Conservation (phyloP, 108 stramenopile species). For the Licmophora abbreviata region DNA sequence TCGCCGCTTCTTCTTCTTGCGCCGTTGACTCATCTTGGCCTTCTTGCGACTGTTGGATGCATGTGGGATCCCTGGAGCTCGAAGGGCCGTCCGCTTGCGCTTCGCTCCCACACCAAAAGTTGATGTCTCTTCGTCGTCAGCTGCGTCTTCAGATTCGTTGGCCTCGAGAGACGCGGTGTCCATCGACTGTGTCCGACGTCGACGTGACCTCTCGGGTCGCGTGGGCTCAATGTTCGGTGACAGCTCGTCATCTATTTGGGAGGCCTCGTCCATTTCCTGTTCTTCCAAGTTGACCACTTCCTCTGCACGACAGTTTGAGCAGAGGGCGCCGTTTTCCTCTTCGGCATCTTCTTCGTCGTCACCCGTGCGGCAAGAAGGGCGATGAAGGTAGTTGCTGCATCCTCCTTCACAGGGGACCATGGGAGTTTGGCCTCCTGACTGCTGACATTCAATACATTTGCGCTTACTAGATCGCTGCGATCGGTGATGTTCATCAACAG, state of each 20-base stretch:
- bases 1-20: constrained; percentile 7
- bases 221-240: not conserved
- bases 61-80: no score
- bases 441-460: constrained; percentile 6
- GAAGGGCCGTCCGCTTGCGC: no score
- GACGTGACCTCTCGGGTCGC: not conserved
- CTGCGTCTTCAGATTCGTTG: constrained; percentile 20
- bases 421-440: not conserved
- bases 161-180: no score
- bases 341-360: constrained; percentile 7
- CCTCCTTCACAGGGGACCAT: constrained; percentile 13
- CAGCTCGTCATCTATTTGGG: constrained; percentile 2
- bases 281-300: not conserved
- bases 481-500: not conserved
- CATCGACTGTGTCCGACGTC: constrained; percentile 28
- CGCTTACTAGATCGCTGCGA: not conserved
- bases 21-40: constrained; percentile 16
- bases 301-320: constrained; percentile 10
- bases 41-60: constrained; percentile 5
- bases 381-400: constrained; percentile 1
- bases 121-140: constrained; percentile 1
- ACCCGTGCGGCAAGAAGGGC: constrained; percentile 2
- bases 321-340: constrained; percentile 8
- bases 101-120: no score
- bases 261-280: not conserved